phyloP scores from a whole-genome alignment of 2,329 filamentous ascomycete genomes.

The Aspergillus pseudoglaucus region DNA sequence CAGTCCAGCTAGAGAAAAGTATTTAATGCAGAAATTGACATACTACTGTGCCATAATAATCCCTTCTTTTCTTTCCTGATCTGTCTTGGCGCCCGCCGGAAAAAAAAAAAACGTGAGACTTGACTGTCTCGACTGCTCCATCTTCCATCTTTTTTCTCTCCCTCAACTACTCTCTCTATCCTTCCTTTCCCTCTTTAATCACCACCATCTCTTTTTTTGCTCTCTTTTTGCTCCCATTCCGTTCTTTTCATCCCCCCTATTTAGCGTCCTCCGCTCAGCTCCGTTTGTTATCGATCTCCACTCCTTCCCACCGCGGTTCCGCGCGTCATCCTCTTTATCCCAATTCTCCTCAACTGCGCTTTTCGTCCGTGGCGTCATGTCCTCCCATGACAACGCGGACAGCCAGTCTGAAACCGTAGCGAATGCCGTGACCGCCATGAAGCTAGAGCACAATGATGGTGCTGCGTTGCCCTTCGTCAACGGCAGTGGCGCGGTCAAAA shows the following conservation, averaged over 20 bases:
- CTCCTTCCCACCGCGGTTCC: conserved; percentile 1
- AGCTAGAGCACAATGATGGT: conserved; percentile 22
- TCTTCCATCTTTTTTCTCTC: background rate
- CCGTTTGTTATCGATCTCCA: conserved; percentile 4
- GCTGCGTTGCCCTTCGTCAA: conserved; percentile 18
- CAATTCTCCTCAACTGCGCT: conserved; percentile 12
- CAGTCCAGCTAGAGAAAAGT: too few relatives aligned
- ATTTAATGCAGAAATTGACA: too few relatives aligned
- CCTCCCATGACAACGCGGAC: conserved; percentile 36
- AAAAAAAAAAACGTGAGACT: background rate
- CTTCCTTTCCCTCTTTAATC: conserved; percentile 1
- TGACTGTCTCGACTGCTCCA: background rate
- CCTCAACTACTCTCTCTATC: background rate
- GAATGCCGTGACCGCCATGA: conserved; percentile 32
- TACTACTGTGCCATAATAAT: background rate
- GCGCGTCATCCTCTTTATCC: conserved; percentile 1
- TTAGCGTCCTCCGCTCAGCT: background rate
- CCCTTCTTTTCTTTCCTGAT: background rate
- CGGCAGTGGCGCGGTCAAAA: conserved; percentile 19
- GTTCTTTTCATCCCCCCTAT: background rate
- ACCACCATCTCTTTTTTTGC: background rate
- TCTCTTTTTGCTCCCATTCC: conserved; percentile 3
- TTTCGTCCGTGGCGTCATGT: conserved; percentile 36
- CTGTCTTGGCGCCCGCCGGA: background rate
- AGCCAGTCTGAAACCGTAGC: conserved; percentile 27